Base-by-base conservation (phyloP, 345 rosid species). In the Kernera saxatilis region DNA sequence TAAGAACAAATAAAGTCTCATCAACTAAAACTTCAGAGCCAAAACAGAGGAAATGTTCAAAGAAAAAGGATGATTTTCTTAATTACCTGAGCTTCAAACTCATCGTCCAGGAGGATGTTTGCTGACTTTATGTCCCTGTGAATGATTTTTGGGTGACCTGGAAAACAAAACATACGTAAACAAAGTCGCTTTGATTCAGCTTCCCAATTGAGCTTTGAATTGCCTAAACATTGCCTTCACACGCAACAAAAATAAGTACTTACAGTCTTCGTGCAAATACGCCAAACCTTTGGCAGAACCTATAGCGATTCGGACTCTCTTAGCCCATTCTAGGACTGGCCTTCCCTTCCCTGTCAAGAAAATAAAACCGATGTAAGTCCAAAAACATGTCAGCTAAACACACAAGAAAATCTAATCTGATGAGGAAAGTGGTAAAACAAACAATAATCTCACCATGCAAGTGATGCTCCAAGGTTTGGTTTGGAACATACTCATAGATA, bases 251-350 rank as follows among this genome's bases (percentile, higher is more conserved):
- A 40, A n/a, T n/a, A n/a, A 51, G 60, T 44, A 82, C 99, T 6
- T 85, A 95, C 98, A 95, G 46, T 92, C 99, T 84, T 95, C 99
- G 32, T 95, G 98, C 59, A 95, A 82, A 80, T 92, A 95, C 15
- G 99, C 97, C 81, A 95, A 83, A 21, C 98, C 99, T 92, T 92
- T 95, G 5, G 99, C 99, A 44, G 99, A 80, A 10, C 99, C 98
- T 22, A 90, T 61, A 33, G 99, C 98, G 55, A 90, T 92, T 69
- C 83, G 88, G 75, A 95, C 80, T 83, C 99, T 83, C 76, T 75
- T 83, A 60, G 82, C 57, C 99, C 99, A 95, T 65, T 92, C 97
- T 40, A 95, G 81, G 6, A 80, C 91, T 0, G 85, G 82, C 77
- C 70, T 10, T 62, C 81, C 92, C 45, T 82, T 77, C 72, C 73